These are phyloP conservation scores for Puccinia polysora DNA, from an alignment of 1,284 basidiomycete species.

Conservation along the genomic window DNA sequence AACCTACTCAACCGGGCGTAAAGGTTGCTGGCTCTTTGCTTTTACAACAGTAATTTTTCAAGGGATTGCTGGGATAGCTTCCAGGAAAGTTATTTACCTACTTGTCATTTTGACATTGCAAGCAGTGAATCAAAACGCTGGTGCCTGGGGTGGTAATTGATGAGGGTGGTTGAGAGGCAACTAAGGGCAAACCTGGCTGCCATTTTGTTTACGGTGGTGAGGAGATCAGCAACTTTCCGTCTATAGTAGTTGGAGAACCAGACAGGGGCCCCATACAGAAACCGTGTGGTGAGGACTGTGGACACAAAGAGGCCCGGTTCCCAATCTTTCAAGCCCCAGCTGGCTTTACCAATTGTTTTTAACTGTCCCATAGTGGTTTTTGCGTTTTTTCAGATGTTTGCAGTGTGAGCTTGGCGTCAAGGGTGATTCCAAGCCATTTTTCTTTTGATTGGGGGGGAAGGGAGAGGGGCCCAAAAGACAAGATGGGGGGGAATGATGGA, in stretches of 20 bases:
- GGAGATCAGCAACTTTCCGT: not conserved
- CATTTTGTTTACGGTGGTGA: not conserved
- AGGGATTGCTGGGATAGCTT: no score
- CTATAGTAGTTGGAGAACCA: not conserved
- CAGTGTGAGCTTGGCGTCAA: not conserved
- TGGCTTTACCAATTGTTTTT: not conserved
- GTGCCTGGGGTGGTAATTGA: no score
- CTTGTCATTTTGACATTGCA: no score
- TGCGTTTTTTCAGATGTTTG: not conserved
- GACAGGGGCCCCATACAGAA: no score
- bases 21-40: no score
- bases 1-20: no score
- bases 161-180: no score
- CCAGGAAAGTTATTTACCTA: no score
- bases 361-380: not conserved
- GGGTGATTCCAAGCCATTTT: not conserved
- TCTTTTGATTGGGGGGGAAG: no score
- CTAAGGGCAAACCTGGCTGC: not conserved
- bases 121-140: no score
- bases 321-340: not conserved
- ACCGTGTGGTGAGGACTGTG: not conserved
- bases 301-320: not conserved
- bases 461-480: no score
- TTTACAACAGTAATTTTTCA: no score
- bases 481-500: not conserved